Evolutionary conservation across 345 rosid species (phyloP).

Genomic region (Erucastrum elatum): DNA sequence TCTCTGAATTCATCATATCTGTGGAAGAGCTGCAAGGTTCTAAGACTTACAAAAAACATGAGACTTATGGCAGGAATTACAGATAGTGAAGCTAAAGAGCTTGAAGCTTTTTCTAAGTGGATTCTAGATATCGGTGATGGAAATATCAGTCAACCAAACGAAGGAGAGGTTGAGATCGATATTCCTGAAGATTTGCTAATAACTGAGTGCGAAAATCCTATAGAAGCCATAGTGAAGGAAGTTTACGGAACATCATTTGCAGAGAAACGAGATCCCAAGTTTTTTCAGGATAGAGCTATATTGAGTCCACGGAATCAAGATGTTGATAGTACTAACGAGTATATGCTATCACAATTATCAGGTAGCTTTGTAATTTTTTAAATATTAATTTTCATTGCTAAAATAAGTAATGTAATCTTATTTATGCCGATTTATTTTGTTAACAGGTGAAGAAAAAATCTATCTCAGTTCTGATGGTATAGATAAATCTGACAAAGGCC

Average conservation of each 20-base stretch:
- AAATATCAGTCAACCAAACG: neutral
- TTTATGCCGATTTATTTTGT: neutral
- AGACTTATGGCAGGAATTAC: neutral
- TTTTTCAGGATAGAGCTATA: too few species aligned
- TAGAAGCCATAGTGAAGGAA: too few species aligned
- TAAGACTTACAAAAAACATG: neutral
- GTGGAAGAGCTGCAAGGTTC: neutral
- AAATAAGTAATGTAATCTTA: neutral
- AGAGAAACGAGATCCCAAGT: too few species aligned
- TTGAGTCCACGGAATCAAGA: too few species aligned
- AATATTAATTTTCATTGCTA: neutral
- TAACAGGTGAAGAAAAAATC: neutral
- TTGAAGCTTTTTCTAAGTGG: neutral
- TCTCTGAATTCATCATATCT: neutral
- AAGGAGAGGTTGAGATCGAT: neutral
- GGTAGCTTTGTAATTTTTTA: neutral
- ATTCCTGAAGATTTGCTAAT: neutral
- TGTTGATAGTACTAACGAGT: too few species aligned
- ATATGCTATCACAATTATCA: too few species aligned
- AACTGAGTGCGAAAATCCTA: neutral
- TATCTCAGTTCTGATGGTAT: neutral
- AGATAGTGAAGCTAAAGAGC: neutral
- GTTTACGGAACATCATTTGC: too few species aligned
- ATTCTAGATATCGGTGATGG: neutral
- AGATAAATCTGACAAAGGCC: neutral